A percentile compares a stretch with the other conserved stretches of the same genome.
phyloP scores from a whole-genome alignment of 2,329 filamentous ascomycete genomes.

The Juglanconis oblonga region DNA sequence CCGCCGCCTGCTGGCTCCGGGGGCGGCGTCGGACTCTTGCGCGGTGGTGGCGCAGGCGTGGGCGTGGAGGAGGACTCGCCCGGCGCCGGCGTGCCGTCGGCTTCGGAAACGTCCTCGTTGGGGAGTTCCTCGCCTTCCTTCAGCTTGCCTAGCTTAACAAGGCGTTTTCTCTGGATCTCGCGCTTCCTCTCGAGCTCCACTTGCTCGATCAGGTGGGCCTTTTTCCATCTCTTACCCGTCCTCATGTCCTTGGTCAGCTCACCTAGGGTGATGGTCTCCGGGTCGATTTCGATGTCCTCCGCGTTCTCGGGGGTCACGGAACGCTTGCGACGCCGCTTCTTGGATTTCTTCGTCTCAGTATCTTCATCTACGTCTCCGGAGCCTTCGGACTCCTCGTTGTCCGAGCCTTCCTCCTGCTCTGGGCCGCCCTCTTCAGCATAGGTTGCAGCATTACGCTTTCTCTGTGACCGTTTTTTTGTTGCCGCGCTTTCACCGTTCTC shows the following conservation, averaged over 20 bases:
- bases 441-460: constrained; percentile 13
- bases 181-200: constrained; percentile 68
- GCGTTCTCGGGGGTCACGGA: constrained; percentile 61
- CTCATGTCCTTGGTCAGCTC: constrained; percentile 68
- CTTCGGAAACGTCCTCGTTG: constrained; percentile 17
- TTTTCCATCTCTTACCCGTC: constrained; percentile 54
- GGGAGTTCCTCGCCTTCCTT: constrained; percentile 9
- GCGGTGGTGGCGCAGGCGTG: constrained; percentile 19
- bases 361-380: constrained; percentile 5
- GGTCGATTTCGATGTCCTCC: constrained; percentile 61
- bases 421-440: neutral
- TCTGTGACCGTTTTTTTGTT: constrained; percentile 19
- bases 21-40: neutral
- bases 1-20: constrained; percentile 19
- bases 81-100: constrained; percentile 13
- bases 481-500: constrained; percentile 19
- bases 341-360: constrained; percentile 20
- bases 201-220: constrained; percentile 64
- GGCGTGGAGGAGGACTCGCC: constrained; percentile 12
- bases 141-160: constrained; percentile 15
- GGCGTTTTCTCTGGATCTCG: constrained; percentile 26
- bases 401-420: constrained; percentile 9
- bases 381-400: constrained; percentile 23
- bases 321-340: constrained; percentile 35
- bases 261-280: constrained; percentile 65